Evolutionary conservation across 805 yeast species (phyloP).

Genomic region (Yamadazyma nakazawae): DNA sequence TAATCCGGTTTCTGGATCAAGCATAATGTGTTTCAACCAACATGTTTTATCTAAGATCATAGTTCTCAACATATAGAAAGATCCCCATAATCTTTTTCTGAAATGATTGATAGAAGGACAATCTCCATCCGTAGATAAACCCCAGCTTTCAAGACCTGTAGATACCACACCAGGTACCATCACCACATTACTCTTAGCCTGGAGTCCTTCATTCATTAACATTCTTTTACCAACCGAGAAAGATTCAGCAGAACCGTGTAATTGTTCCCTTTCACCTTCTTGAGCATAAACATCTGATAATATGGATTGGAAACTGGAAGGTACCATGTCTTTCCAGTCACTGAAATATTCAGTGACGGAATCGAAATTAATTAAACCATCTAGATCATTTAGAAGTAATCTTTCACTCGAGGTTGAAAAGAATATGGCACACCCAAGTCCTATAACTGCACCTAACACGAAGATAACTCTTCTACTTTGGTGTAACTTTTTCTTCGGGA

Average conservation of each 20-base stretch:
- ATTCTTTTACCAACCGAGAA: slow-evolving; percentile 82
- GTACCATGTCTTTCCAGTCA: slow-evolving; percentile 75
- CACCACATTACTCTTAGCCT: slow-evolving; percentile 72
- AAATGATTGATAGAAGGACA: slow-evolving; percentile 86
- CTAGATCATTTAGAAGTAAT: slow-evolving; percentile 44
- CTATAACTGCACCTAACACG: slow-evolving; percentile 68
- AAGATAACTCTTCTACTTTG: slow-evolving; percentile 60
- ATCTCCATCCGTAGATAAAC: slow-evolving; percentile 65
- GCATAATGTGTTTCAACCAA: slow-evolving; percentile 88
- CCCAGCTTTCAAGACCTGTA: slow-evolving; percentile 95
- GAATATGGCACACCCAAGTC: slow-evolving; percentile 61
- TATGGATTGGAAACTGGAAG: slow-evolving; percentile 57
- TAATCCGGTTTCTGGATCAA: slow-evolving; percentile 87
- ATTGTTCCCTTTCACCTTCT: slow-evolving; percentile 22
- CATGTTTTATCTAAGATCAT: slow-evolving; percentile 90
- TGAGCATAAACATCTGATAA: slow-evolving; percentile 53
- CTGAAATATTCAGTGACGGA: slow-evolving; percentile 47
- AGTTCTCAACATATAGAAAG: slow-evolving; percentile 88
- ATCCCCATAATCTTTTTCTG: slow-evolving; percentile 93
- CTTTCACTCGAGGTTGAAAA: slow-evolving; percentile 43
- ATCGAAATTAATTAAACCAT: slow-evolving; percentile 52
- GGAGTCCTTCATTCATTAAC: slow-evolving; percentile 46
- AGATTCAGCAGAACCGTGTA: slow-evolving; percentile 66
- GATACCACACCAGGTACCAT: slow-evolving; percentile 96
- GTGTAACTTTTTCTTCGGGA: slow-evolving; percentile 26